These are phyloP conservation scores for Hypoxylon sp. DNA, from an alignment of 2,329 filamentous ascomycete species.

Conservation along the genomic window DNA sequence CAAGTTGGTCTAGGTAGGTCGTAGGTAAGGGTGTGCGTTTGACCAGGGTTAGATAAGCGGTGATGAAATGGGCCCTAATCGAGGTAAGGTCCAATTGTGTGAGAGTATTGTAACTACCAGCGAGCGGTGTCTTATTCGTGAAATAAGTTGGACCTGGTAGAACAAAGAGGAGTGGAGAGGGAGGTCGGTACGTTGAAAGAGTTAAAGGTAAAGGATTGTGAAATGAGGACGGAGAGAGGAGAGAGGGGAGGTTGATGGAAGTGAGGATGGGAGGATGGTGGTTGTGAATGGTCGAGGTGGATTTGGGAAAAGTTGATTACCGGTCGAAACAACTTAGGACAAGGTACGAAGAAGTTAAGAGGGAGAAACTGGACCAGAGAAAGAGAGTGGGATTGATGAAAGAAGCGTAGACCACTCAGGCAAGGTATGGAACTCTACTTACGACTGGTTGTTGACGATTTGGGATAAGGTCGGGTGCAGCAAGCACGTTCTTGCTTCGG, in stretches of 20 bases:
- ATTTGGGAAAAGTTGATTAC: constrained; percentile 29
- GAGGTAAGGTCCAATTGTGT: constrained; percentile 35
- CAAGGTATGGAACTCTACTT: constrained; percentile 28
- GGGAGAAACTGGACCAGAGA: constrained; percentile 45
- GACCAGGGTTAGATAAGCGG: constrained; percentile 48
- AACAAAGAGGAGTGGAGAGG: constrained; percentile 43
- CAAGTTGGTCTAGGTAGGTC: constrained; percentile 33
- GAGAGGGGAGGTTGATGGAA: constrained; percentile 39
- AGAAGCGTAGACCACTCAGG: constrained; percentile 29
- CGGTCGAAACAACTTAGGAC: constrained; percentile 49
- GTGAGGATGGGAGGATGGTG: constrained; percentile 46
- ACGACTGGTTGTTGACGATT: constrained; percentile 38
- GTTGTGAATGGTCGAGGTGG: constrained; percentile 20
- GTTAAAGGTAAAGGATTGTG: constrained; percentile 43
- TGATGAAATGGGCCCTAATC: constrained; percentile 44
- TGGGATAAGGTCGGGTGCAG: constrained; percentile 41
- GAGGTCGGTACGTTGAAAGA: constrained; percentile 45
- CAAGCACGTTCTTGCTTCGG: constrained; percentile 42
- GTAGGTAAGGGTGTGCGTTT: constrained; percentile 38
- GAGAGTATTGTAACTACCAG: constrained; percentile 29
- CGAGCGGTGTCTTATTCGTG: constrained; percentile 35
- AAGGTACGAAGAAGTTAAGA: constrained; percentile 46
- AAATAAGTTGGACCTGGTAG: constrained; percentile 25
- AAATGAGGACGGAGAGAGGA: constrained; percentile 42
- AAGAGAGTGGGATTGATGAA: constrained; percentile 44